Evolutionary conservation across 140 eudicot genomes (phyloP), one percentile per base, ranked within the genome.

Genomic region (Eryngium alpinum): DNA sequence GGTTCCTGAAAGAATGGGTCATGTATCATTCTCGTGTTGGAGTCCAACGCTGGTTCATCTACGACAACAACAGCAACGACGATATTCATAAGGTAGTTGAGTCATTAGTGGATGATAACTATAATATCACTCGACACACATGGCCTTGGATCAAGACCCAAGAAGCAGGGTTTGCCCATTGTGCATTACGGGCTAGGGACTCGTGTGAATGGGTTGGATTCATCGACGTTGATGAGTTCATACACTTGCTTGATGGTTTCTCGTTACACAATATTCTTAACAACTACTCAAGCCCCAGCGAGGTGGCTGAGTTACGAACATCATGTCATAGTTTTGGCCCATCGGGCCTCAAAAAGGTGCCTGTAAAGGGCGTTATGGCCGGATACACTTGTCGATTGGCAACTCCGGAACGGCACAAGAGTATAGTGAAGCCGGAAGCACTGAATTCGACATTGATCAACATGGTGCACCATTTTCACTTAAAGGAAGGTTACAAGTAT

Each of bases 61-160:
- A 93, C 28, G 98, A 93, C 60, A 93, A 93, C 85, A 91, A 93
- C 50, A 93, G 98, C 21, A 84, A 87, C 2, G 98, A 91, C 19
- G 81, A 85, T 65, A 82, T 93, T 16, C 87, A 83, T 27, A 49
- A 81, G 7, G 74, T 84, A 7, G 74, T 93, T 19, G 89, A 83
- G 29, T 83, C 75, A 10, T 83, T 91, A 31, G 75, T 28, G 25
- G 76, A 74, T 34, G 81, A 27, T n/a, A 85, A 89, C 22, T 82
- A 60, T 77, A 89, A 88, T 81, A 78, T 93, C 21, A 90, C 83
- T 3, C 81, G 92, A 9, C 91, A 90, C 28, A 59, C 84, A 56
- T 91, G 98, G 98, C 98, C 97, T 21, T 93, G 98, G 98, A 88
- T 93, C 86, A 93, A 93, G 88, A 85, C 92, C 14, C 98, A 93